Conservation (phyloP, 306 rosid genomes). For the Lathyrus tuberosus region DNA sequence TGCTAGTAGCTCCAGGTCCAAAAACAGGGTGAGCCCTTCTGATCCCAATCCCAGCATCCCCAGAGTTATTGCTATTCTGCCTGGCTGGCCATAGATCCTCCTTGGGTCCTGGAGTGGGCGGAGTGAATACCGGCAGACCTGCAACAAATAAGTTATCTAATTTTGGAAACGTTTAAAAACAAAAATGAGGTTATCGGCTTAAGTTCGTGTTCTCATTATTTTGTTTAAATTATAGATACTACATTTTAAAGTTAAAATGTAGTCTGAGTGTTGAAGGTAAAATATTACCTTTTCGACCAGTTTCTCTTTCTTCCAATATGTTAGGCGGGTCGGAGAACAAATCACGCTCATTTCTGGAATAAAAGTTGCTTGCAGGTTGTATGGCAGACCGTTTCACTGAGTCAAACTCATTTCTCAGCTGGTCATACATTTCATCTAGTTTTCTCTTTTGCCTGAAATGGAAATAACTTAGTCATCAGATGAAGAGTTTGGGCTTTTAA, state of each 20-base stretch:
- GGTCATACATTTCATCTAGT: slow-evolving; percentile 99
- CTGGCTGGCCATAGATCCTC: slow-evolving; percentile 92
- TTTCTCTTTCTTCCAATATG: slow-evolving; percentile 76
- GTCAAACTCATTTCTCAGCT: slow-evolving; percentile 80
- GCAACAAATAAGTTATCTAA: slow-evolving; percentile 86
- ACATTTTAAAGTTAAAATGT: slow-evolving; percentile 9
- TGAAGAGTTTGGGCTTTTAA: slow-evolving; percentile 32
- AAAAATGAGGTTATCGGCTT: slow-evolving; percentile 32
- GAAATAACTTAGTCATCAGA: slow-evolving; percentile 31
- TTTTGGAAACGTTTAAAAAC: slow-evolving; percentile 67
- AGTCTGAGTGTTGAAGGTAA: slow-evolving; percentile 30
- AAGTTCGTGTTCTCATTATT: slow-evolving; percentile 14
- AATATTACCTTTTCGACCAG: slow-evolving; percentile 73
- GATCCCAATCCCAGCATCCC: slow-evolving; percentile 66
- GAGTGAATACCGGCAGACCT: slow-evolving; percentile 76
- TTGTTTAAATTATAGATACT: not conserved
- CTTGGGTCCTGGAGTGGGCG: slow-evolving; percentile 98
- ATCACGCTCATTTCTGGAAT: slow-evolving; percentile 85
- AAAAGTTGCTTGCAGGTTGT: slow-evolving; percentile 83
- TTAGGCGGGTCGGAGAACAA: slow-evolving; percentile 73
- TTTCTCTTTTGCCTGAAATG: slow-evolving; percentile 94
- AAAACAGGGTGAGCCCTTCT: slow-evolving; percentile 69
- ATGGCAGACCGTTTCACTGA: slow-evolving; percentile 77
- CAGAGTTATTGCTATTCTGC: slow-evolving; percentile 86
- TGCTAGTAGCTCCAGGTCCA: slow-evolving; percentile 62